phyloP scores from a whole-genome alignment of 768 basidiomycete genomes.

The Boletus patriciae region DNA sequence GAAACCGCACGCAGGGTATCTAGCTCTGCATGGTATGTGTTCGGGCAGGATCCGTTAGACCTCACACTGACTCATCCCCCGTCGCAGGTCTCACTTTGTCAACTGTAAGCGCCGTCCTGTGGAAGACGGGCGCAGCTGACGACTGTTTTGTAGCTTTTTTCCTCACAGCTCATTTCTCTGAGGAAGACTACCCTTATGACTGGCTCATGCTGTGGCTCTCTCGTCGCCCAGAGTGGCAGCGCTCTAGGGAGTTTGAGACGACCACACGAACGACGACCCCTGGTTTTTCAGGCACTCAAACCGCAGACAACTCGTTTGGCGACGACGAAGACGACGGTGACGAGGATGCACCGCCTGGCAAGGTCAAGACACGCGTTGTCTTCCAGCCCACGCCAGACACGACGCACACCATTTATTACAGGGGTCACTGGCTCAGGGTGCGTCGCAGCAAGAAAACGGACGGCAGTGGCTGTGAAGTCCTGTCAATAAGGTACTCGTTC shows the following conservation, averaged over 20 bases:
- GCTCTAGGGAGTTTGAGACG: conserved; percentile 86
- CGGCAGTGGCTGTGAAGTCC: conserved; percentile 65
- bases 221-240: conserved; percentile 84
- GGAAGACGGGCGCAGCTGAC: conserved; percentile 10
- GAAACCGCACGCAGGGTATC: conserved; percentile 82
- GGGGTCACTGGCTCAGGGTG: conserved; percentile 81
- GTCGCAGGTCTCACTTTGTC: conserved; percentile 73
- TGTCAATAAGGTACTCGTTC: conserved; percentile 65
- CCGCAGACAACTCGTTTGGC: conserved; percentile 56
- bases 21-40: conserved; percentile 72
- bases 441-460: conserved; percentile 68
- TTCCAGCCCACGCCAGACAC: conserved; percentile 89
- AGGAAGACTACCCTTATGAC: conserved; percentile 88
- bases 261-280: conserved; percentile 73
- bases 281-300: conserved; percentile 48
- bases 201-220: conserved; percentile 92
- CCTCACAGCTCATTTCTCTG: conserved; percentile 86
- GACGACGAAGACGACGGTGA: conserved; percentile 47
- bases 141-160: conserved; percentile 59
- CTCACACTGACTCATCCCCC: conserved; percentile 12
- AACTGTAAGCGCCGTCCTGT: conserved; percentile 59
- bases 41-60: background rate
- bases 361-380: conserved; percentile 74
- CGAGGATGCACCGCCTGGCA: conserved; percentile 52
- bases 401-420: conserved; percentile 86